These are phyloP conservation scores for Skeletonema costatum DNA, from an alignment of 108 stramenopile species.

Conservation along the genomic window DNA sequence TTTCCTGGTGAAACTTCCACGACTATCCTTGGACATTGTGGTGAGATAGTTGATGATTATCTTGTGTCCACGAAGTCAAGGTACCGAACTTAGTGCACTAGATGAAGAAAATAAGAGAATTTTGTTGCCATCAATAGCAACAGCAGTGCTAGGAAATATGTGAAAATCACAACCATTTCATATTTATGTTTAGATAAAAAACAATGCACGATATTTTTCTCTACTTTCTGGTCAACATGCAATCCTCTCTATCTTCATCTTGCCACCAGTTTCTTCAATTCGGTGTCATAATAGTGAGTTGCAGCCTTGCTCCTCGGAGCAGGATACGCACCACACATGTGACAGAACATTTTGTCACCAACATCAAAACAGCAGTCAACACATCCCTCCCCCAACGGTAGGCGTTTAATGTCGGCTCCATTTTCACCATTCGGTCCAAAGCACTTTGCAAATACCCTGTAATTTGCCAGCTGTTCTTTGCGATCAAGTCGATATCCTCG, in stretches of 20 bases:
- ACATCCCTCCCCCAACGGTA: conserved; percentile 39
- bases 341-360: conserved; percentile 52
- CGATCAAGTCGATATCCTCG: conserved; percentile 28
- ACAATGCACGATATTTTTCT: no score
- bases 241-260: neutral
- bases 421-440: conserved; percentile 39
- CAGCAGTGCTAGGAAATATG: no score
- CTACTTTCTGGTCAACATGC: no score
- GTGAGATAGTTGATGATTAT: no score
- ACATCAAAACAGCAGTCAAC: conserved; percentile 57
- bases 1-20: no score
- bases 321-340: conserved; percentile 52
- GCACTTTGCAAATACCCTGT: conserved; percentile 31
- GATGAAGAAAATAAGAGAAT: no score
- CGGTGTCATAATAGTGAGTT: conserved; percentile 11
- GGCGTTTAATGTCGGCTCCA: conserved; percentile 26
- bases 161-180: no score
- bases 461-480: conserved; percentile 47
- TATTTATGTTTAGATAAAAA: no score
- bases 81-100: no score
- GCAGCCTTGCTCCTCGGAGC: conserved; percentile 32
- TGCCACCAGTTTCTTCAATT: conserved; percentile 12
- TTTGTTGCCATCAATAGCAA: no score
- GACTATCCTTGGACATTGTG: no score
- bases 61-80: no score